Conservation (phyloP, 306 rosid genomes). For the Malus domestica region ASM211411v1 NC_041803.1:3398501-3399000, state of each 20-base stretch:
- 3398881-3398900: slow-evolving; percentile 44
- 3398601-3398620: slow-evolving; percentile 60
- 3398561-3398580: slow-evolving; percentile 77
- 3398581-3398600: slow-evolving; percentile 85
- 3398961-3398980: background rate
- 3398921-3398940: background rate
- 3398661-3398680: slow-evolving; percentile 74
- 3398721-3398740: slow-evolving; percentile 19
- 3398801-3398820: slow-evolving; percentile 66
- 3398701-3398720: background rate
- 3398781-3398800: slow-evolving; percentile 75
- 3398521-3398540: slow-evolving; percentile 76
- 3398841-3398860: slow-evolving; percentile 90
- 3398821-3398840: slow-evolving; percentile 59
- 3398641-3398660: slow-evolving; percentile 70
- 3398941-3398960: background rate
- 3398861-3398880: slow-evolving; percentile 93
- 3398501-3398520: slow-evolving; percentile 88
- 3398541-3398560: slow-evolving; percentile 71
- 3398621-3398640: slow-evolving; percentile 64
- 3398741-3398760: background rate
- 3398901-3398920: slow-evolving; percentile 16
- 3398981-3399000: background rate
- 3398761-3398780: background rate
- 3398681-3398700: slow-evolving; percentile 79